phyloP scores from a whole-genome alignment of 2,329 filamentous ascomycete species.

The Shiraia sp. region DNA sequence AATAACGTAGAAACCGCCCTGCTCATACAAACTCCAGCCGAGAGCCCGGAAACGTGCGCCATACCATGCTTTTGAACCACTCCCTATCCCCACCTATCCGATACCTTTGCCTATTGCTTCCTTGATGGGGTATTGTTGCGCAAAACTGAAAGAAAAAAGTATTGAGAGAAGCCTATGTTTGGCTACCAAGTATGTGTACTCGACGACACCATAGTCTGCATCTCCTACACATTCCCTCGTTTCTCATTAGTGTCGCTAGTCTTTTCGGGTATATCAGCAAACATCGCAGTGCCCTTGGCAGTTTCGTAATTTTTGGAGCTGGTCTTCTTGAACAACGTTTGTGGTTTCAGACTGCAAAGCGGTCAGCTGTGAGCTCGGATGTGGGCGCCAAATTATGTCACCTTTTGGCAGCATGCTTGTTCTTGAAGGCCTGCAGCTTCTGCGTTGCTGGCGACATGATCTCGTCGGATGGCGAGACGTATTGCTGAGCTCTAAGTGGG shows the following conservation, averaged over 20 bases:
- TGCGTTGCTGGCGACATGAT: constrained; percentile 86
- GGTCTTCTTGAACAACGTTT: constrained; percentile 48
- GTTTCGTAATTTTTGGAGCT: constrained; percentile 46
- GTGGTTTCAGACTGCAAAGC: constrained; percentile 40
- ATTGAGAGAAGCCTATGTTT: constrained; percentile 6
- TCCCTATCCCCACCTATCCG: not conserved
- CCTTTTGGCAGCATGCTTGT: constrained; percentile 78
- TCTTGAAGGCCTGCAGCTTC: constrained; percentile 79
- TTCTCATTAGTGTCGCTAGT: constrained; percentile 7
- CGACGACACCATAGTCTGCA: not conserved
- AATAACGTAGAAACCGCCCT: too few relatives aligned
- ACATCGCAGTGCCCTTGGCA: constrained; percentile 39
- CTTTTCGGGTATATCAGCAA: constrained; percentile 43
- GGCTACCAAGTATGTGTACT: not conserved
- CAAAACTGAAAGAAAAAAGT: not conserved
- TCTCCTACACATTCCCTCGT: constrained; percentile 2
- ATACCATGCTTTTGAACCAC: too few relatives aligned
- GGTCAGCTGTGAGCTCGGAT: constrained; percentile 15
- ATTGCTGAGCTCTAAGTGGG: constrained; percentile 55
- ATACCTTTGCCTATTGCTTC: not conserved
- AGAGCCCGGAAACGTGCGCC: too few relatives aligned
- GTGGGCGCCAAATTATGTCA: constrained; percentile 17
- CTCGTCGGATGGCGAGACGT: constrained; percentile 83
- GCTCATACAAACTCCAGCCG: too few relatives aligned
- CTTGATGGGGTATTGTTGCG: constrained; percentile 11